Evolutionary conservation across 805 yeast species (phyloP).

Genomic region (Monosporozyma siamensis): DNA sequence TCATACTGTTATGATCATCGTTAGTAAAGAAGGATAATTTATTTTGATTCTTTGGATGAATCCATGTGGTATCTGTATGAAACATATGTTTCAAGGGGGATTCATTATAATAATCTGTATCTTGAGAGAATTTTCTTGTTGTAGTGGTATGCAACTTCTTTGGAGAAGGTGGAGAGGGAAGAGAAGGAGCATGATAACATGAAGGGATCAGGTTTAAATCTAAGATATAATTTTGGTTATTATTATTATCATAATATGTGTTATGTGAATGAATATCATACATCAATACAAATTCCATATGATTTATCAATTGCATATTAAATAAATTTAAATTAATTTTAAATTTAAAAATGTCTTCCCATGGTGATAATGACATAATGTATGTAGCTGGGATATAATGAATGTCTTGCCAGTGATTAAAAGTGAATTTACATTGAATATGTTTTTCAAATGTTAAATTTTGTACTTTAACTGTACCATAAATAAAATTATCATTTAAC

Average conservation of each 20-base stretch:
- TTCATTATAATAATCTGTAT: constrained; percentile 28
- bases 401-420: constrained; percentile 27
- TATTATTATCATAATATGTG: constrained; percentile 31
- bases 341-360: constrained; percentile 26
- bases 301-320: no score
- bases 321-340: constrained; percentile 21
- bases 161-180: no score
- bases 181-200: no score
- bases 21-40: constrained; percentile 7
- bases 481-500: constrained; percentile 6
- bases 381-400: constrained; percentile 25
- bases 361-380: constrained; percentile 21
- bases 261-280: constrained; percentile 25
- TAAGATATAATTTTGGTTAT: constrained; percentile 27
- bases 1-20: no score
- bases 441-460: constrained; percentile 29
- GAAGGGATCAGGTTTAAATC: no score
- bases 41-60: constrained; percentile 18
- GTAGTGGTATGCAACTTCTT: no score
- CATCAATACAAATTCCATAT: not conserved
- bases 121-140: constrained; percentile 23
- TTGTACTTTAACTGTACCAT: constrained; percentile 24
- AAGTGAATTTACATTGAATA: constrained; percentile 27
- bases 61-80: constrained; percentile 20
- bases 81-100: constrained; percentile 29